Base-by-base conservation (phyloP, 768 basidiomycete genomes). In the Podaxis sp. region DNA sequence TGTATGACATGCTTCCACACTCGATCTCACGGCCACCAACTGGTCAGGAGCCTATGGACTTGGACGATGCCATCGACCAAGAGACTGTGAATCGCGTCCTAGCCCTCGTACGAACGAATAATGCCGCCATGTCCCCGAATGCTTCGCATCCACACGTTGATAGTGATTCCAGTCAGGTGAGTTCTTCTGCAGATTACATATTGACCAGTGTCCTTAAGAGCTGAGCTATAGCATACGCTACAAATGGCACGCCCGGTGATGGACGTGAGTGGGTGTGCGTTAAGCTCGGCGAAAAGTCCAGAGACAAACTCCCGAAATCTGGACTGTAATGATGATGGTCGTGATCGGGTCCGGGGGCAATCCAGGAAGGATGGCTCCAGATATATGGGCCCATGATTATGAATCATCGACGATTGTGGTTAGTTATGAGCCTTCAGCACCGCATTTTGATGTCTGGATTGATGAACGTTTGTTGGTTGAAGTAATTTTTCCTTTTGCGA, bases 11-110 rank as follows among this genome's bases (percentile, higher is more conserved):
- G 15, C 67, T 75, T 2, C 74, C 74, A 3, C 70, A 75, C 60
- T 72, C 74, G 2, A 71, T 75, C 15, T 73, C 72, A 15, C 68
- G 69, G 36, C 73, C 74, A 17, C 73, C 73, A 2, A 62, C 67
- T 46, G 68, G 69, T 2, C 58, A 60, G 37, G 64, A 69, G 20
- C 74, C 74, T 2, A 36, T 70, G 38, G 67, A 69, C 30, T 60
- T 75, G 7, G 68, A 70, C 26, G 66, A 68, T 48, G 74, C 70
- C 4, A 68, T 74, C 40, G 68, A 71, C n/a, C 79, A 73, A 3
- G 84, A 85, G 1, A 86, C 67, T 20, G 60, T 75, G 41, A 66
- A 69, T 38, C 70, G 67, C 12, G 71, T 73, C 41, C 59, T 75
- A 5, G 46, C 52, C 2, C 12, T 55, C 15, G 28, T 62, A 8